Base-by-base conservation (phyloP, 768 basidiomycete genomes). In the Phylloporus sp. region DNA sequence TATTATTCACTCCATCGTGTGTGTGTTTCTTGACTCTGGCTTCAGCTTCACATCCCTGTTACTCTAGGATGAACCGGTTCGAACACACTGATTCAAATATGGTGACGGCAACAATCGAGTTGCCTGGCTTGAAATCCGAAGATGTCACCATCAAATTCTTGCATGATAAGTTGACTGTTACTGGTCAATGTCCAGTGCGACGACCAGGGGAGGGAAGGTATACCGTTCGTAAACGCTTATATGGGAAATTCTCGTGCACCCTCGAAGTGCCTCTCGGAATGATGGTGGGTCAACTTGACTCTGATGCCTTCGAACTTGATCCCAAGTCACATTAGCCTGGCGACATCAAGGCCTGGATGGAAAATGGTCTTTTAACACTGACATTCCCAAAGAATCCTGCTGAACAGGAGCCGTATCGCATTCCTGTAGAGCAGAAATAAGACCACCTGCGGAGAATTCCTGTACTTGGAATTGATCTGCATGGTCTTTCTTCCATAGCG, bases 121-220 rank as follows among this genome's bases (percentile, higher is more conserved):
- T 48, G 2, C 46, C 46, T 3, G 76, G 78, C 7, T 52, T 80
- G 42, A 73, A 69, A 52, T 74, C 74, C 55, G 72, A 75, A 42
- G 68, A 75, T 42, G 70, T 80, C 40, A 60, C 59, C 27, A 72
- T 80, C 40, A 71, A 76, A 48, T 59, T 78, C 21, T 67, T 69
- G 36, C 69, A 75, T 45, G 66, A 69, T 44, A 69, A 69, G 29
- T 62, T 80, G 46, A 74, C 65, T 5, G 63, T 79, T 28, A 70
- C 72, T 1, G 78, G 38, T 65, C 64, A 11, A 29, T 55, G 3
- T 63, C 69, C 4, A 20, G 55, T 1, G 63, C 71, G 15, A n/a
- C n/a, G n/a, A n/a, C 60, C 55, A 28, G 68, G 71, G 4, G 65
- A 71, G 43, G 53, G 53, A n/a, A 72, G 73, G 8, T 76, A 71